Evolutionary conservation across 495 filamentous ascomycete genomes (phyloP).

Genomic region (Penicillium egyptiacum): DNA sequence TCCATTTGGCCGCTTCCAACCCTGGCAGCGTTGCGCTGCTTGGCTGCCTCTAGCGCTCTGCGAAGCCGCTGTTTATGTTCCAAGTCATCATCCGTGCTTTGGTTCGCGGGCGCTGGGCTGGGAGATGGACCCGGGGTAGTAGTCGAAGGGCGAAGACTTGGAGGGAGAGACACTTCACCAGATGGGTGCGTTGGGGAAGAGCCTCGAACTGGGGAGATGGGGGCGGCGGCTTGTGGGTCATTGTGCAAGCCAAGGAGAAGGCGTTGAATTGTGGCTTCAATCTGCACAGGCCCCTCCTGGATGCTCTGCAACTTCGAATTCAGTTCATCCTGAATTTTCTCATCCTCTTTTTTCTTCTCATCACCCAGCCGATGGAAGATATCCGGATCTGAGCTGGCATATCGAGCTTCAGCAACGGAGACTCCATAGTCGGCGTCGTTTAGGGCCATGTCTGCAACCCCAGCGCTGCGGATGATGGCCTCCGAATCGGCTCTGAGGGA

Average conservation of each 20-base stretch:
- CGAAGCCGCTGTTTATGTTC: conserved; percentile 48
- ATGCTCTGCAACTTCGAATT: conserved; percentile 50
- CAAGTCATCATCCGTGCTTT: conserved; percentile 27
- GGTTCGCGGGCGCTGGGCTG: conserved; percentile 6
- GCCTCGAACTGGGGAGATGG: conserved; percentile 6
- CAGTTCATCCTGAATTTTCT: conserved; percentile 46
- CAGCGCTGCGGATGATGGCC: conserved; percentile 50
- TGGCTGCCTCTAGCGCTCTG: conserved; percentile 50
- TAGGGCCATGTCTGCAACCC: conserved; percentile 48
- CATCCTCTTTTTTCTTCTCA: conserved; percentile 55
- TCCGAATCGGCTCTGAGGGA: conserved; percentile 50
- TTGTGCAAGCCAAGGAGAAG: conserved; percentile 35
- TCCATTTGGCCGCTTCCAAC: neutral
- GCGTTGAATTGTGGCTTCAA: conserved; percentile 31
- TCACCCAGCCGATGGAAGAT: conserved; percentile 45
- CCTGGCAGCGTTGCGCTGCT: conserved; percentile 49
- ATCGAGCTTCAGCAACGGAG: conserved; percentile 53
- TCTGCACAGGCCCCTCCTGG: conserved; percentile 41
- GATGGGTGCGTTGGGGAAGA: conserved; percentile 19
- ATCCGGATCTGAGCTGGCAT: conserved; percentile 44
- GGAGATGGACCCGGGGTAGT: conserved; percentile 13
- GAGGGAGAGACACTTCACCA: conserved; percentile 19
- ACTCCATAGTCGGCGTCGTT: conserved; percentile 56
- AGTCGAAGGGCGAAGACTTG: conserved; percentile 24
- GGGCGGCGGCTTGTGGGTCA: conserved; percentile 26